These are phyloP conservation scores for Lodderomyces theae DNA, from an alignment of 1,139 yeast species.

Conservation along the genomic window DNA sequence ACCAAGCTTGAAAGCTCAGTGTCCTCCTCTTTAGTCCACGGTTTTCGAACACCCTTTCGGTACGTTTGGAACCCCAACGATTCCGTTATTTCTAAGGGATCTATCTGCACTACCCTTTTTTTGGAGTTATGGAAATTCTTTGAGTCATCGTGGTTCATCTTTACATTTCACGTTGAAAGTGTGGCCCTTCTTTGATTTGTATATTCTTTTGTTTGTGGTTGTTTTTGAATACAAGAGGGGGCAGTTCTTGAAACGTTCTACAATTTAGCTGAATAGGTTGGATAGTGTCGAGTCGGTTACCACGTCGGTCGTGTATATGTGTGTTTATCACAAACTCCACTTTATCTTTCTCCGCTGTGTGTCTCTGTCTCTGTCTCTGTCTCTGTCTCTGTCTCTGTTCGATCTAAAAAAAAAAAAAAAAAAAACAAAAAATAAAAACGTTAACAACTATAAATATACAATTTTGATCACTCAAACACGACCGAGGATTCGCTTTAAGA, in stretches of 20 bases:
- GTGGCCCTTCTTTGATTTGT: not conserved
- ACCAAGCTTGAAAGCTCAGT: conserved; percentile 28
- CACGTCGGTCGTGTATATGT: too few relatives aligned
- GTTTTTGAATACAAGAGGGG: not conserved
- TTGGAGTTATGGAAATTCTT: not conserved
- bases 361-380: too few relatives aligned
- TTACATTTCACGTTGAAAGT: not conserved
- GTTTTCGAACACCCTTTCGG: conserved; percentile 57
- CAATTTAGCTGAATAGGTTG: too few relatives aligned
- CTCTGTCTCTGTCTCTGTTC: too few relatives aligned
- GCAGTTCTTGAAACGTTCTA: too few relatives aligned
- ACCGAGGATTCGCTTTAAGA: not conserved
- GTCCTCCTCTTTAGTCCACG: conserved; percentile 73
- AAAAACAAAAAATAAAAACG: too few relatives aligned
- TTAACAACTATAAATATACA: not conserved
- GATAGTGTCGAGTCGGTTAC: too few relatives aligned
- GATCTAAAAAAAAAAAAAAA: not conserved
- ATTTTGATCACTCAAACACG: not conserved
- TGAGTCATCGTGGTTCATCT: not conserved
- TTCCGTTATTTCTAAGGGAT: conserved; percentile 67
- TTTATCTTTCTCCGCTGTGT: too few relatives aligned
- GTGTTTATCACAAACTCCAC: too few relatives aligned
- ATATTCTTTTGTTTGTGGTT: not conserved
- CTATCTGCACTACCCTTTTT: conserved; percentile 40
- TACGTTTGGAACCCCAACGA: conserved; percentile 75